A percentile compares a stretch with the other conserved stretches of the same genome.
phyloP scores from a whole-genome alignment of 2,329 filamentous ascomycete genomes.

The Pseudocercospora macadamiae region DNA sequence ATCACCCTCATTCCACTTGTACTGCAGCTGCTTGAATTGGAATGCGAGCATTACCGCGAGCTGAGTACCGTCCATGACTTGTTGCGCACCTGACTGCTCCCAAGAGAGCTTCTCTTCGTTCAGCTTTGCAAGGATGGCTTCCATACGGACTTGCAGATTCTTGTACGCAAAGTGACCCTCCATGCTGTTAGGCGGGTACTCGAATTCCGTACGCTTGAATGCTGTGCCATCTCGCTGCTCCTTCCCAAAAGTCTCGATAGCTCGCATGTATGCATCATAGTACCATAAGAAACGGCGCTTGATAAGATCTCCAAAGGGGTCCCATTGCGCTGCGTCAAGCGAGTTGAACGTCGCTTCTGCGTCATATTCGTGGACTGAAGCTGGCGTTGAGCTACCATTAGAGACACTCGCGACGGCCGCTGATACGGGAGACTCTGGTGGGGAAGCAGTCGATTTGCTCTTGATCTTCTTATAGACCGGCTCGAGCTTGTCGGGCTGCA shows the following conservation, averaged over 20 bases:
- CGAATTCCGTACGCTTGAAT: constrained; percentile 88
- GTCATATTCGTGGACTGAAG: constrained; percentile 45
- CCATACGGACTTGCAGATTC: constrained; percentile 70
- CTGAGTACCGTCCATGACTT: constrained; percentile 68
- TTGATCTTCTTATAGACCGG: constrained; percentile 25
- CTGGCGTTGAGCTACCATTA: constrained; percentile 1
- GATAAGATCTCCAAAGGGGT: constrained; percentile 86
- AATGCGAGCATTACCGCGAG: constrained; percentile 81
- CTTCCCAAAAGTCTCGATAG: constrained; percentile 65
- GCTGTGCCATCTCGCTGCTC: constrained; percentile 61
- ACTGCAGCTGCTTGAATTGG: constrained; percentile 80
- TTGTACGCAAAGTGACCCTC: constrained; percentile 82
- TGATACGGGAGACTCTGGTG: constrained; percentile 10
- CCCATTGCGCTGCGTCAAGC: constrained; percentile 59
- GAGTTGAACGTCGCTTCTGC: constrained; percentile 36
- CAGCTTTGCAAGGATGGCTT: constrained; percentile 68
- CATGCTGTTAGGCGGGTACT: constrained; percentile 77
- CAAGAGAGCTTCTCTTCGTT: constrained; percentile 73
- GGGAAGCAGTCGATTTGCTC: constrained; percentile 11
- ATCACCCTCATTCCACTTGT: constrained; percentile 68
- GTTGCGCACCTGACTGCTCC: constrained; percentile 67
- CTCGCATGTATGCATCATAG: constrained; percentile 79
- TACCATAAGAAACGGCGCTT: constrained; percentile 97
- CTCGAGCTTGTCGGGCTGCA: constrained; percentile 49
- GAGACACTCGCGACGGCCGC: neutral